These are phyloP conservation scores for Hirsutella thompsonii DNA, from an alignment of 2,329 filamentous ascomycete genomes.

Conservation along the genomic window DNA sequence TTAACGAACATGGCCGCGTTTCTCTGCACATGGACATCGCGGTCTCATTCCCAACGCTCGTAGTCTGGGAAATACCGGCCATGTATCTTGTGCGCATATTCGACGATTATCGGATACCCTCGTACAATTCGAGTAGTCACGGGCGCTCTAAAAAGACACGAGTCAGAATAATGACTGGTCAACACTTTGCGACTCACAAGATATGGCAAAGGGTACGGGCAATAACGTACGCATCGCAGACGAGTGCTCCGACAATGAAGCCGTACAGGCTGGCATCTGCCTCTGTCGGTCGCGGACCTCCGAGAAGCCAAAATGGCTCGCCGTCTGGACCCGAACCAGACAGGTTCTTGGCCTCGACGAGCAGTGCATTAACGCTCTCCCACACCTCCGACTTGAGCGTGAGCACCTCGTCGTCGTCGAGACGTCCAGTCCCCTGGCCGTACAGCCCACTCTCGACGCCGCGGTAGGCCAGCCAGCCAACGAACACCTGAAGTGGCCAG, in stretches of 20 bases:
- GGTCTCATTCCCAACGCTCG: constrained; percentile 21
- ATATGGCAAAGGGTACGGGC: no score
- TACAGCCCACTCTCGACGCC: constrained; percentile 29
- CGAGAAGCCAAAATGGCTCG: constrained; percentile 44
- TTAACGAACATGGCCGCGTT: neutral
- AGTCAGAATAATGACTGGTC: no score
- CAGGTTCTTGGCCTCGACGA: constrained; percentile 21
- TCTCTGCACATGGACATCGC: no score
- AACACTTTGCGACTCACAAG: no score
- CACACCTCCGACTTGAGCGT: constrained; percentile 36
- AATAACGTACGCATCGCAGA: constrained; percentile 35
- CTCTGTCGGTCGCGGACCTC: constrained; percentile 39
- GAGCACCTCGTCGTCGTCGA: constrained; percentile 34
- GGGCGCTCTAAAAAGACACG: constrained; percentile 14
- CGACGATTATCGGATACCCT: constrained; percentile 32
- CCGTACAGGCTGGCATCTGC: constrained; percentile 44
- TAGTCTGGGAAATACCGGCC: constrained; percentile 45
- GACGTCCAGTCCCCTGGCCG: constrained; percentile 42
- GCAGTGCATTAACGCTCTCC: constrained; percentile 32
- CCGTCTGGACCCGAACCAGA: constrained; percentile 2
- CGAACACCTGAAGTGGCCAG: constrained; percentile 34
- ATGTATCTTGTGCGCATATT: constrained; percentile 45
- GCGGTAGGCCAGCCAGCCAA: constrained; percentile 37
- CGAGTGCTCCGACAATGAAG: constrained; percentile 38
- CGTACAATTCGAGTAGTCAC: constrained; percentile 29